Evolutionary conservation across 1,139 yeast genomes (phyloP), one percentile per base, ranked within the genome.

Genomic region (Suhomyces choctaworum): DNA sequence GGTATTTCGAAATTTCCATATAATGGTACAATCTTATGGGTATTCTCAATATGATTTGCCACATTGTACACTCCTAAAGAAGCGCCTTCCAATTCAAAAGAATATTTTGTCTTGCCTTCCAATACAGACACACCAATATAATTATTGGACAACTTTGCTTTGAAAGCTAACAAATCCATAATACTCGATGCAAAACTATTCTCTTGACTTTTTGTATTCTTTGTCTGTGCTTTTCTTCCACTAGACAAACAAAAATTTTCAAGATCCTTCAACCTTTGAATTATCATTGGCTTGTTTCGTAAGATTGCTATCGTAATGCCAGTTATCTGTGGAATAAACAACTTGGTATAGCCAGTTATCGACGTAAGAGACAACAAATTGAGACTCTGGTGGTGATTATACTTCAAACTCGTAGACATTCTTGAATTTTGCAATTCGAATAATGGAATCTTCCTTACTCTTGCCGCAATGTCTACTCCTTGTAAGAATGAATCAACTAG

Each of bases 1-100:
- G 79, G 78, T 3, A 76, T 39, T 0, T 39, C 36, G 8, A 76
- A 28, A 11, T 62, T 66, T 1, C 80, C 80, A 41, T 55, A 55
- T 1, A 62, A 44, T 1, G 64, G 63, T 12, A 57, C 66, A 7
- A 46, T 36, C 19, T 17, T 15, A 22, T 34, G 35, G 7, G 17
- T 28, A 2, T 37, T 40, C 19, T 39, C 47, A 3, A 25, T 25
- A 10, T 41, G 27, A 25, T 47, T 50, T 2, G 54, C 50, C 13
- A 64, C 51, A 42, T 63, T 63, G 31, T 42, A 46, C 16, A 48
- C 31, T 10, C 57, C 52, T 19, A 52, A 28, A 0, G 54, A 40
- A 1, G 55, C 40, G 4, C 52, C 52, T 33, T 66, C 73, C 2
- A 62, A 34, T 39, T 63, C 75, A 30, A 66, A 47, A 0, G 72